These are phyloP conservation scores for Chrysophaeum taylorii DNA, from an alignment of 352 stramenopile genomes.

Conservation along the genomic window DNA sequence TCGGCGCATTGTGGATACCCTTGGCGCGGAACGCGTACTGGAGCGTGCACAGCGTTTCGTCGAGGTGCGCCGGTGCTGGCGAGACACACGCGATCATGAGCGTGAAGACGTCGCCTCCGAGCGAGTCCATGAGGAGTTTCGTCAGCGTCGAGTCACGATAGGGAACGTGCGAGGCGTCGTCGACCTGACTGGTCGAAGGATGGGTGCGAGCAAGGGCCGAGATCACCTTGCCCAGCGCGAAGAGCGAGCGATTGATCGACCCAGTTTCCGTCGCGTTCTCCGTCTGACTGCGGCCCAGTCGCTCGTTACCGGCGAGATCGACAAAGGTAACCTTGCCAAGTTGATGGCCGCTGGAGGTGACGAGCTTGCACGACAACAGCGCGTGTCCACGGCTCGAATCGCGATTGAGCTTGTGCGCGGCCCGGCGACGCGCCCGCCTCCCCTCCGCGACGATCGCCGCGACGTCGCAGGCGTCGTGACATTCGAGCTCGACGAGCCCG, in stretches of 20 bases:
- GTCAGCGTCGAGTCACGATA: slow-evolving; percentile 70
- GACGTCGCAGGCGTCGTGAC: slow-evolving; percentile 7
- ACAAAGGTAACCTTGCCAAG: slow-evolving; percentile 26
- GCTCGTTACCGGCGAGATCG: slow-evolving; percentile 27
- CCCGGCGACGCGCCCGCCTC: neutral
- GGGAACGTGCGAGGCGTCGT: slow-evolving; percentile 47
- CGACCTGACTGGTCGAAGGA: slow-evolving; percentile 3
- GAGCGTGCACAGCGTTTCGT: slow-evolving; percentile 67
- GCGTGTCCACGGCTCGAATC: slow-evolving; percentile 14
- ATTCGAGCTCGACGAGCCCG: slow-evolving; percentile 15
- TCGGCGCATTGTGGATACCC: slow-evolving; percentile 67
- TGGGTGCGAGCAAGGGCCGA: slow-evolving; percentile 49
- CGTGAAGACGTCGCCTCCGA: slow-evolving; percentile 61
- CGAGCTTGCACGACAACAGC: slow-evolving; percentile 5
- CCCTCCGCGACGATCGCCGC: neutral
- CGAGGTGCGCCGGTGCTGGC: slow-evolving; percentile 42
- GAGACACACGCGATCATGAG: slow-evolving; percentile 69
- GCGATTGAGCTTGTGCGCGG: slow-evolving; percentile 16
- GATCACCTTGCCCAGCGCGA: slow-evolving; percentile 68
- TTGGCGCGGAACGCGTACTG: slow-evolving; percentile 65
- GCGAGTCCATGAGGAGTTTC: slow-evolving; percentile 66
- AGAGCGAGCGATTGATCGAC: slow-evolving; percentile 61
- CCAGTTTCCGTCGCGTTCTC: slow-evolving; percentile 23
- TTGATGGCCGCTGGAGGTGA: slow-evolving; percentile 2
- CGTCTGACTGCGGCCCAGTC: slow-evolving; percentile 15